Evolutionary conservation across 2,329 filamentous ascomycete species (phyloP).

Genomic region (Leptographium galeiforme): DNA sequence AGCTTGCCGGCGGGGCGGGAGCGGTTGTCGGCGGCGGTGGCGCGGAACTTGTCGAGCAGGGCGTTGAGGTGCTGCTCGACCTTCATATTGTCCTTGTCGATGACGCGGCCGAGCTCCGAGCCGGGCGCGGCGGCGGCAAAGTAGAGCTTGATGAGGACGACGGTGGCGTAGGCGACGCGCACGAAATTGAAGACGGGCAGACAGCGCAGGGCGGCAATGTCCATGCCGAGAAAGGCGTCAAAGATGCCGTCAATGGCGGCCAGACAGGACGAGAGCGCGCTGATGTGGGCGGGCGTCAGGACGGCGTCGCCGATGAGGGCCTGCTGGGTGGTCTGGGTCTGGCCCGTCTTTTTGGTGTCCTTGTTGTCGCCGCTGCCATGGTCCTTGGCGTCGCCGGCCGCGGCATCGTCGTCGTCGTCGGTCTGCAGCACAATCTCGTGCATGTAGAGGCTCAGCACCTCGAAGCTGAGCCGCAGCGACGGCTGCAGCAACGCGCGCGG

Average conservation of each 20-base stretch:
- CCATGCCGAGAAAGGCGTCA: conserved; percentile 49
- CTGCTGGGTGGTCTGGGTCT: conserved; percentile 16
- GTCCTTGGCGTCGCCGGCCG: no score
- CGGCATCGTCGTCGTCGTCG: conserved; percentile 40
- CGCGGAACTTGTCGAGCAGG: conserved; percentile 55
- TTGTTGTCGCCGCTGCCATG: no score
- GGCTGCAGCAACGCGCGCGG: conserved; percentile 37
- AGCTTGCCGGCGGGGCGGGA: conserved; percentile 59
- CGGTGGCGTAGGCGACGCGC: conserved; percentile 56
- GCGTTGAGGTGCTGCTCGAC: conserved; percentile 52
- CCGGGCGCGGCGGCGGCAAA: conserved; percentile 50
- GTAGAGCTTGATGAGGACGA: conserved; percentile 62
- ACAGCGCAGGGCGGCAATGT: conserved; percentile 43
- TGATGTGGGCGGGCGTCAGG: conserved; percentile 46
- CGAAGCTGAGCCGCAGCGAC: conserved; percentile 49
- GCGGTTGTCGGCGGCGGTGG: conserved; percentile 47
- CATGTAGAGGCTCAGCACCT: conserved; percentile 57
- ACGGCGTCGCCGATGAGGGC: conserved; percentile 24
- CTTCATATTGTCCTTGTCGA: conserved; percentile 54
- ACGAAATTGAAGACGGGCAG: conserved; percentile 60
- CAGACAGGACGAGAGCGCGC: conserved; percentile 53
- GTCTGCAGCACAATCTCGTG: conserved; percentile 62
- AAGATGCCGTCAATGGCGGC: conserved; percentile 53
- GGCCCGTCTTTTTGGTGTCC: no score
- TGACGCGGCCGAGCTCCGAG: conserved; percentile 55